Conservation (phyloP, 202 grass and related monocot species). For the Sporobolus alterniflorus region DNA sequence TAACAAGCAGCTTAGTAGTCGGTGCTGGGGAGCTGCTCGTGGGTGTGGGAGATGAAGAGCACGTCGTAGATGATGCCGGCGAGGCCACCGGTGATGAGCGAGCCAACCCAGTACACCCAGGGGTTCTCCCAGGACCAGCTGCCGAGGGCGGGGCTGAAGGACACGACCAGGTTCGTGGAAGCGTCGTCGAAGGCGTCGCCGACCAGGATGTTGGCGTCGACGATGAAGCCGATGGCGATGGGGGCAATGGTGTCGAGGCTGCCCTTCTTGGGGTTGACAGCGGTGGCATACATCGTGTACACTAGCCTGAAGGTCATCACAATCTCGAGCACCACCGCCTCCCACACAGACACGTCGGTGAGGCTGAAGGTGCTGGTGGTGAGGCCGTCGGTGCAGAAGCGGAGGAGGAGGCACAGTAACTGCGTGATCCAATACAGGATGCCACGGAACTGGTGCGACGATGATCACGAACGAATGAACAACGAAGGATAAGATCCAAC, state of each 20-base stretch:
- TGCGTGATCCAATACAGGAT: background rate
- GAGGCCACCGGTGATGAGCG: background rate
- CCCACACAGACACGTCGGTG: background rate
- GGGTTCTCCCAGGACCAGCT: background rate
- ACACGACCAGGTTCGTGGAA: background rate
- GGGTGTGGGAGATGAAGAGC: conserved; percentile 13
- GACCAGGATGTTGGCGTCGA: background rate
- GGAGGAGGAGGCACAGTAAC: background rate
- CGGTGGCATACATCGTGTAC: background rate
- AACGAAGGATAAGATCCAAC: no score
- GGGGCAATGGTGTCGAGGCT: background rate
- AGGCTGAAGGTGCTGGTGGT: background rate
- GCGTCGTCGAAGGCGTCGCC: background rate
- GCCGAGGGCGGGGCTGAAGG: background rate
- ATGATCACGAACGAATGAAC: no score
- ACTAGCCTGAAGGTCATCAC: background rate
- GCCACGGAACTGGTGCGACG: no score
- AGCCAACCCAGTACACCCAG: background rate
- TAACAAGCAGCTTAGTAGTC: conserved; percentile 67
- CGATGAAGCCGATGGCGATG: background rate
- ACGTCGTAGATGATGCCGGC: background rate
- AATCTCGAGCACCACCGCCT: background rate
- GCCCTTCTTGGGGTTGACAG: background rate
- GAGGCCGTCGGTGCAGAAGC: background rate
- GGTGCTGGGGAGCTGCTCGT: conserved; percentile 73